phyloP scores from a whole-genome alignment of 768 basidiomycete species.

The Cantharellus anzutake region DNA sequence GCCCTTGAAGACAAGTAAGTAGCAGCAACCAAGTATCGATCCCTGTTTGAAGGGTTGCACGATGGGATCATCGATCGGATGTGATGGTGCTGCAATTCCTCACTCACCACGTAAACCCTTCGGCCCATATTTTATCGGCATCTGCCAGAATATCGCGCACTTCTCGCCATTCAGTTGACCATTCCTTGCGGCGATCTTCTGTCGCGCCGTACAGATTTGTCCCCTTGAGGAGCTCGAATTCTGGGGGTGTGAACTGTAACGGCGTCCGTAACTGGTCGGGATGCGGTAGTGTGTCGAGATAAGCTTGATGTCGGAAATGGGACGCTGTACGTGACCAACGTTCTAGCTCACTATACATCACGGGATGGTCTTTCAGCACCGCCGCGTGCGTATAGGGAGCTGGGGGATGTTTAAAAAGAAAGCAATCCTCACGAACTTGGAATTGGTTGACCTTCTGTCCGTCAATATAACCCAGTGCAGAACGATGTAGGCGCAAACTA shows the following conservation, averaged over 20 bases:
- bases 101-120: slow-evolving; percentile 47
- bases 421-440: neutral
- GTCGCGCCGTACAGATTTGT: slow-evolving; percentile 71
- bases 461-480: slow-evolving; percentile 33
- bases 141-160: slow-evolving; percentile 27
- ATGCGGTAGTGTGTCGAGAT: slow-evolving; percentile 48
- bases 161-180: slow-evolving; percentile 41
- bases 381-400: neutral
- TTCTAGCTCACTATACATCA: neutral
- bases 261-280: slow-evolving; percentile 43
- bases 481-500: slow-evolving; percentile 45
- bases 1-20: slow-evolving; percentile 77
- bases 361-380: neutral
- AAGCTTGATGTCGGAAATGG: slow-evolving; percentile 25
- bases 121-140: slow-evolving; percentile 25
- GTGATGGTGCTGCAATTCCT: neutral
- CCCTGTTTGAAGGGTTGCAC: slow-evolving; percentile 25
- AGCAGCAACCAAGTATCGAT: slow-evolving; percentile 45
- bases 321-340: neutral
- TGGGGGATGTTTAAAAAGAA: neutral
- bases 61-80: neutral
- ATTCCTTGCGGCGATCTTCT: slow-evolving; percentile 38
- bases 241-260: slow-evolving; percentile 43
- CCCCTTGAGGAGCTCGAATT: slow-evolving; percentile 49
- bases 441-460: neutral